Evolutionary conservation across 768 basidiomycete genomes (phyloP), one percentile per base, ranked within the genome.

Genomic region (Favolaschia claudopus): DNA sequence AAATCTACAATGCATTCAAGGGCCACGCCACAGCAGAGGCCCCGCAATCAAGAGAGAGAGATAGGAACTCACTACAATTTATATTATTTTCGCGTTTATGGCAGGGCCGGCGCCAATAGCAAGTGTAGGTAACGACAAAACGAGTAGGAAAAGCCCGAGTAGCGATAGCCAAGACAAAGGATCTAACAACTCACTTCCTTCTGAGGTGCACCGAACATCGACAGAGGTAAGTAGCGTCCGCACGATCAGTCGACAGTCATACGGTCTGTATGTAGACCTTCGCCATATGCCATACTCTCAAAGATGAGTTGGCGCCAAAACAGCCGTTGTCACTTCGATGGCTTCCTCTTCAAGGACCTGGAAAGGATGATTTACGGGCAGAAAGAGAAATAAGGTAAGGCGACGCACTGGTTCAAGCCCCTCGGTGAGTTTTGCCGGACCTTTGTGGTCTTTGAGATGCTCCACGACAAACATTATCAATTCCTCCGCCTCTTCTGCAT

Each of bases 281-380:
- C 92, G 61, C 86, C 88, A 72, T 93, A 95, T 25, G 95, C 92
- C 86, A 93, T 91, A 68, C 93, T 95, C 80, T 98, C 95, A 71
- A 96, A 96, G 47, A 95, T 92, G 66, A 96, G 84, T 76, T 94
- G 92, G 52, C 93, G 86, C 95, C 95, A 98, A n/a, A 44, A 97
- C 81, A 60, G 82, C 82, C 66, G 89, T 73, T n/a, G 86, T 80
- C 56, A 96, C 84, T 59, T 93, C 89, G 25, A 78, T 77, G 6
- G 95, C 95, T 71, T 98, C 95, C 72, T 96, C 95, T 70, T 95
- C 95, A 32, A 98, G 79, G 4, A 97, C 93, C 95, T 97, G 69
- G 34, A 27, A 37, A 58, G 62, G 37, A 34, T 13, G 19, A 1
- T 25, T 25, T 19, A 40, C 19, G 45, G n/a, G 32, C n/a, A 28